Evolutionary conservation across 2,329 filamentous ascomycete species (phyloP), one percentile per base, ranked within the genome.

Genomic region (Clarireedia sp.): DNA sequence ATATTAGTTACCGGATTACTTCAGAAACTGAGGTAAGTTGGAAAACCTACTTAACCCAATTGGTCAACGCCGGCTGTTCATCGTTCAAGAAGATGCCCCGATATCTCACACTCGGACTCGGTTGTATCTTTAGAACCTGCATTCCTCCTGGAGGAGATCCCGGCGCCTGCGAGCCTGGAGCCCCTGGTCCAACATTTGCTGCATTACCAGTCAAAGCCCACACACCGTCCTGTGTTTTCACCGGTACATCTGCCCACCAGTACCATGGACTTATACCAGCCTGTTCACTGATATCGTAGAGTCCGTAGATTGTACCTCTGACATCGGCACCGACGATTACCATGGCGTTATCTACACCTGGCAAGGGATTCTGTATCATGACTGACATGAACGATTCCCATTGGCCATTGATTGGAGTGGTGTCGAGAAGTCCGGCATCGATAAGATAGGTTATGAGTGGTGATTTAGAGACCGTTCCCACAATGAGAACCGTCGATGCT

Each of bases 221-320:
- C 46, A 82, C 73, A 5, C 68, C 69, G 5, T 66, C 58, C 54
- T 75, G 73, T 43, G 69, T 69, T 33, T 73, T 71, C 0, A 74
- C 63, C 2, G 78, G 72, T 1, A 80, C 75, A 66, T 82, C 79
- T 9, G 79, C 79, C 68, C 74, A 81, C 72, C 74, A 81, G 64
- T 79, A 74, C 78, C 78, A 82, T 47, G 83, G 84, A 33, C 81
- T 85, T 12, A 89, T 83, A 24, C 86, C 86, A 56, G 89, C 87
- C 66, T 89, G 84, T 69, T 88, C 84, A 21, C 82, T 86, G 48
- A 89, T 69, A 60, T 85, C 83, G 70, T 89, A 89, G 19, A 87
- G 72, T 10, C 86, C 86, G 63, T 79, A 89, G 54, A 89, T 86
- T 2, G 82, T 80, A 14, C 83, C 83, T 59, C 85, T 74, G 44